Conservation (phyloP, 139 green algal genomes). For the Chlorella sp. region DNA sequence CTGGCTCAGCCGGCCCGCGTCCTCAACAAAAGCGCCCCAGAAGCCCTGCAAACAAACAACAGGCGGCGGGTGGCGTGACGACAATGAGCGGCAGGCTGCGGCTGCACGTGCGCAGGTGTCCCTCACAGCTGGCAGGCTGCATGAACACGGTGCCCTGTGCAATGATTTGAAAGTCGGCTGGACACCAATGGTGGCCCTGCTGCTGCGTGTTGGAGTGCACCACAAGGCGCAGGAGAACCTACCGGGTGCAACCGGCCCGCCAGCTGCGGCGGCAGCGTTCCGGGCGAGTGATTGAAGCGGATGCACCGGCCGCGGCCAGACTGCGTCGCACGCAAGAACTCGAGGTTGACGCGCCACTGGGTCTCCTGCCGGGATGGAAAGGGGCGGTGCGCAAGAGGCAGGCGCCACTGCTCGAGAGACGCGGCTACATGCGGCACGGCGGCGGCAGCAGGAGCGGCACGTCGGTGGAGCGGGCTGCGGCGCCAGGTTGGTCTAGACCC, state of each 20-base stretch:
- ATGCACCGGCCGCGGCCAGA: slow-evolving; percentile 38
- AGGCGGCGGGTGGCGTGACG: too few relatives aligned
- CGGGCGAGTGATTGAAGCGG: slow-evolving; percentile 42
- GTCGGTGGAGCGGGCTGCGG: background rate
- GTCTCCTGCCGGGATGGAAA: slow-evolving; percentile 42
- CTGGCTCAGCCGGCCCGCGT: slow-evolving; percentile 33
- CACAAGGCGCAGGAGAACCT: background rate
- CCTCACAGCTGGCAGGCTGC: too few relatives aligned
- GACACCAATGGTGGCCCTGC: too few relatives aligned
- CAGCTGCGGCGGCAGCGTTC: slow-evolving; percentile 38
- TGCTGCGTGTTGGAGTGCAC: too few relatives aligned
- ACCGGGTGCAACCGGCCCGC: slow-evolving; percentile 28
- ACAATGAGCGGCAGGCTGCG: too few relatives aligned
- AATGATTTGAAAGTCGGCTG: too few relatives aligned
- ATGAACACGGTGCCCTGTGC: too few relatives aligned
- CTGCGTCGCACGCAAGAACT: slow-evolving; percentile 46
- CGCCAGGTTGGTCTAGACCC: too few relatives aligned
- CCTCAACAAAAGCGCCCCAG: slow-evolving; percentile 33
- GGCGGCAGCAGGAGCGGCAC: background rate
- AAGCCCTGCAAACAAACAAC: background rate
- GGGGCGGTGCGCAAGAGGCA: background rate
- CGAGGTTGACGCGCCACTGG: slow-evolving; percentile 42
- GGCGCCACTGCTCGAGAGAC: background rate
- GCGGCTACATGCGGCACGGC: too few relatives aligned
- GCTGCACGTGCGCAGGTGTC: too few relatives aligned